Evolutionary conservation across 805 yeast species (phyloP), one percentile per base, ranked within the genome.

Genomic region (Candida patagonica): DNA sequence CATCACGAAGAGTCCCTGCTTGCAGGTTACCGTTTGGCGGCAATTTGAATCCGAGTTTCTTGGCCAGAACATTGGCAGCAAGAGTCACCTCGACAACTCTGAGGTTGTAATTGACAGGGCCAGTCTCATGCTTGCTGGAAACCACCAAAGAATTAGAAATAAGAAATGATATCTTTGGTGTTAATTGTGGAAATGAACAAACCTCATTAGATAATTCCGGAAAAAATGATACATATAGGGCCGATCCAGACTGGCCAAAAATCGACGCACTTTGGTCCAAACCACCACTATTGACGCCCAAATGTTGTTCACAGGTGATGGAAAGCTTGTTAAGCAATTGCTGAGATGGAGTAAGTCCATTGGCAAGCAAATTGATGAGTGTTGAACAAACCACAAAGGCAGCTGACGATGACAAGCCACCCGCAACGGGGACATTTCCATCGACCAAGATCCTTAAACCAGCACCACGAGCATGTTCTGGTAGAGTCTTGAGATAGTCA

Each of bases 211-310:
- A 60, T 35, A 80, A 62, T 44, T 64, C 55, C 2, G 88, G 87
- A 44, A 68, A 66, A 60, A 79, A 80, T 47, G 71, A 73, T 15
- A 80, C 74, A 47, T 70, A 67, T 40, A 79, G 58, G 1, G 79
- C 80, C 46, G 79, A 73, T 43, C 66, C 67, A 30, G 58, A 61
- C 50, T 70, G 74, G 16, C 87, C 86, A 47, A 71, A 78, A 19
- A 80, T 68, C 0, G 81, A 73, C 2, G 86, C 87, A 36, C 80
- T 70, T 59, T 80, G 87, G 54, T 80, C 87, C 81, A 80, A 73
- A 29, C 87, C 86, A n/a, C 87, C 88, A 26, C 79, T 75, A 55
- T 76, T 79, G 38, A 80, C 81, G 26, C 87, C 87, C 26, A 80
- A 75, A 40, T 74, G 74, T 58, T 78, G 83, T 54, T 80, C 87